Percentiles rank a stretch among this genome's conserved stretches.
Evolutionary conservation across 768 basidiomycete genomes (phyloP).

Genomic region (Lentinus tigrinus): DNA sequence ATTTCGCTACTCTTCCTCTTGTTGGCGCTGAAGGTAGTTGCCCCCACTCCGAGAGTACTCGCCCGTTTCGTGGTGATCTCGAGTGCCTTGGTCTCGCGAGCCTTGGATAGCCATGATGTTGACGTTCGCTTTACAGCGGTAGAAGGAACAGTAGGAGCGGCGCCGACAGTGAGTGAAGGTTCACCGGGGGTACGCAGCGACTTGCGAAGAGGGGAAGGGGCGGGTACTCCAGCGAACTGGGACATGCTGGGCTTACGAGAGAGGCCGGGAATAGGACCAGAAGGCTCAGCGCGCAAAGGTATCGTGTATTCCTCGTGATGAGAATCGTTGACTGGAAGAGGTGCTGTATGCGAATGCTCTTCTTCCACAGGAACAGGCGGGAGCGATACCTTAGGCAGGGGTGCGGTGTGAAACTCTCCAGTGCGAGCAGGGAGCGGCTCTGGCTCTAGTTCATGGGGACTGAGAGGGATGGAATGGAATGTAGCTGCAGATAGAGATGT

Average conservation of each 20-base stretch:
- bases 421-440: not conserved
- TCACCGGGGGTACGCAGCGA: slow-evolving; percentile 56
- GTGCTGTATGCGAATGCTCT: slow-evolving; percentile 11
- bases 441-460: slow-evolving; percentile 25
- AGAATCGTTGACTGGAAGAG: slow-evolving; percentile 1
- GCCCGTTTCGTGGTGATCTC: slow-evolving; percentile 22
- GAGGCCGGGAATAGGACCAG: slow-evolving; percentile 17
- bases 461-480: slow-evolving; percentile 40
- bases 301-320: slow-evolving; percentile 28
- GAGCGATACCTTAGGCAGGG: slow-evolving; percentile 18
- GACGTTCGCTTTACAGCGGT: slow-evolving; percentile 65
- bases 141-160: slow-evolving; percentile 34
- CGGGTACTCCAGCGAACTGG: slow-evolving; percentile 64
- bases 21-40: slow-evolving; percentile 28
- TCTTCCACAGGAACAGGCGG: slow-evolving; percentile 11
- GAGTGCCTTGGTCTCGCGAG: slow-evolving; percentile 59
- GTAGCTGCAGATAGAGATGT: slow-evolving; percentile 33
- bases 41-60: slow-evolving; percentile 3
- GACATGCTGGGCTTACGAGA: slow-evolving; percentile 41
- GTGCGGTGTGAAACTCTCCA: slow-evolving; percentile 16
- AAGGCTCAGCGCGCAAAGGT: slow-evolving; percentile 36
- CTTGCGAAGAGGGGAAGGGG: slow-evolving; percentile 68
- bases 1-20: slow-evolving; percentile 67
- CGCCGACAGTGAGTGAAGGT: slow-evolving; percentile 33
- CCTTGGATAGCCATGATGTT: slow-evolving; percentile 80